phyloP scores from a whole-genome alignment of 345 rosid species.

The Linum trigynum region DNA sequence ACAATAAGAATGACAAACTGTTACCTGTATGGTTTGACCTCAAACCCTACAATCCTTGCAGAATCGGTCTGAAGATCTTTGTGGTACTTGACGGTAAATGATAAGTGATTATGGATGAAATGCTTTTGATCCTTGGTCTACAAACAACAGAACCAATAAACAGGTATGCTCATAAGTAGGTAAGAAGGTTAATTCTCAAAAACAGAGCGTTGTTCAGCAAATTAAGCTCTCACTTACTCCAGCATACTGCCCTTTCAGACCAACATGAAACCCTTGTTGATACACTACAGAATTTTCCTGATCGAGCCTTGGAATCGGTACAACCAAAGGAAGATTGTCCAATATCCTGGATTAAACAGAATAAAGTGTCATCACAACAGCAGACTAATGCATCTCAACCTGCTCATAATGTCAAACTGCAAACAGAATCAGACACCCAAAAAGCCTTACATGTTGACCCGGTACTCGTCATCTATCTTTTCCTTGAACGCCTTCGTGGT shows the following conservation, averaged over 20 bases:
- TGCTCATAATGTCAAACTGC: not conserved
- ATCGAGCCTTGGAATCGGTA: slow-evolving; percentile 42
- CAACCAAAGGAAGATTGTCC: slow-evolving; percentile 74
- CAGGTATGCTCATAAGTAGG: not conserved
- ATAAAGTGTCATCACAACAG: not conserved
- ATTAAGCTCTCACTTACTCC: slow-evolving; percentile 48
- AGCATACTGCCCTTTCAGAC: slow-evolving; percentile 53
- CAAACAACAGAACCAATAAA: slow-evolving; percentile 10
- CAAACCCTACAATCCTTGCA: slow-evolving; percentile 85
- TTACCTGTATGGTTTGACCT: slow-evolving; percentile 86
- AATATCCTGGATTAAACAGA: slow-evolving; percentile 39
- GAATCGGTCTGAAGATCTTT: slow-evolving; percentile 48
- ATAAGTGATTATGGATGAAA: slow-evolving; percentile 75
- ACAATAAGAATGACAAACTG: not conserved
- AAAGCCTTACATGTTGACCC: slow-evolving; percentile 61
- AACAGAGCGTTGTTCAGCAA: slow-evolving; percentile 6
- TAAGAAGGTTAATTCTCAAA: not conserved
- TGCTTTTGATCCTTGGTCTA: slow-evolving; percentile 76
- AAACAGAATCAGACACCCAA: not conserved
- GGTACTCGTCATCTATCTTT: slow-evolving; percentile 76
- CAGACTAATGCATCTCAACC: not conserved
- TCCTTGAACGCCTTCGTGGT: slow-evolving; percentile 60
- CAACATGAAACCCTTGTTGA: slow-evolving; percentile 59
- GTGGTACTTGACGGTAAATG: slow-evolving; percentile 68
- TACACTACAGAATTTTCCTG: slow-evolving; percentile 38